Evolutionary conservation across 202 grass and related monocot species (phyloP).

Genomic region (Miscanthus sacchariflorus): DNA sequence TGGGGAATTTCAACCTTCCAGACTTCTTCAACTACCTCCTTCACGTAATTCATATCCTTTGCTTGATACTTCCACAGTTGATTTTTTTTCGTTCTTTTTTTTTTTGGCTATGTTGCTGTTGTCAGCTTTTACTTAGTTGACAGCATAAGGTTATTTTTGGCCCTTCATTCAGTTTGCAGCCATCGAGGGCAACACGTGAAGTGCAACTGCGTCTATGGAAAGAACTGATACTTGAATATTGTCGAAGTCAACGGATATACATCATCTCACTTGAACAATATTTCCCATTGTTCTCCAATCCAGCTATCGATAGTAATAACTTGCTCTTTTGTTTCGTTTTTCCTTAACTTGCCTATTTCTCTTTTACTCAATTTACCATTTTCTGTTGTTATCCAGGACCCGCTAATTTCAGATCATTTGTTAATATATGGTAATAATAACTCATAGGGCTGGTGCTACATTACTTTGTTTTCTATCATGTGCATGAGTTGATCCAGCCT

Average conservation of each 20-base stretch:
- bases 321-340: background rate
- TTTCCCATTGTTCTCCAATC: slow-evolving; percentile 23
- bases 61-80: background rate
- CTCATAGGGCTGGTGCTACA: background rate
- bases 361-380: too few relatives aligned
- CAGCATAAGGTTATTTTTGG: background rate
- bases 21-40: slow-evolving; percentile 1
- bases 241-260: slow-evolving; percentile 24
- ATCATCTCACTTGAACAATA: slow-evolving; percentile 3
- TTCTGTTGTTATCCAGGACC: background rate
- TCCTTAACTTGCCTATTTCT: too few relatives aligned
- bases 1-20: background rate
- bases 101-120: too few relatives aligned
- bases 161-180: slow-evolving; percentile 1
- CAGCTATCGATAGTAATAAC: background rate
- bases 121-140: background rate
- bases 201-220: slow-evolving; percentile 14
- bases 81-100: too few relatives aligned
- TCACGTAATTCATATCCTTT: background rate
- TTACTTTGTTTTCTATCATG: background rate
- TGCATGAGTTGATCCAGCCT: background rate
- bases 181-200: background rate
- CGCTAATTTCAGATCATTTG: background rate
- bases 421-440: background rate
- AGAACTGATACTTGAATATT: slow-evolving; percentile 21